These are phyloP conservation scores for Aureobasidium namibiae DNA, from an alignment of 2,329 filamentous ascomycete genomes.

Conservation along the genomic window DNA sequence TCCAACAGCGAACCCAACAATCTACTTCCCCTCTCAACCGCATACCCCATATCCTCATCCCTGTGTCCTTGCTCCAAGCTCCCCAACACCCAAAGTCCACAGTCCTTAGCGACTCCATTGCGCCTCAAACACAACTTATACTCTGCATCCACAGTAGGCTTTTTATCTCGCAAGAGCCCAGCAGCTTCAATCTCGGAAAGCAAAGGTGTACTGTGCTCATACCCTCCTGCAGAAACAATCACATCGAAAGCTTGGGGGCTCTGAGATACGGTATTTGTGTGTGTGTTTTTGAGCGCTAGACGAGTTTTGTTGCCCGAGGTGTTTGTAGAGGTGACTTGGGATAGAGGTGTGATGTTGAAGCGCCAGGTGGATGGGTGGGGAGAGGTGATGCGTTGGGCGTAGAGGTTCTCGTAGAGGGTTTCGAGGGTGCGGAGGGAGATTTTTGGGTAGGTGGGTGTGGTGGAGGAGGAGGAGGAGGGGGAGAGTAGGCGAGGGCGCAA, in stretches of 20 bases:
- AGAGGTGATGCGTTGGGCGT: constrained; percentile 19
- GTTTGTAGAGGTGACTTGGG: constrained; percentile 14
- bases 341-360: constrained; percentile 16
- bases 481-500: neutral
- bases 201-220: neutral
- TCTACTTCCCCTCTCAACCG: constrained; percentile 18
- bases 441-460: constrained; percentile 11
- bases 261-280: constrained; percentile 15
- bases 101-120: neutral
- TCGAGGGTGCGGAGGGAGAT: constrained; percentile 20
- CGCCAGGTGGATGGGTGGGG: constrained; percentile 17
- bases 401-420: constrained; percentile 19
- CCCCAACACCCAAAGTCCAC: constrained; percentile 20
- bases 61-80: constrained; percentile 18
- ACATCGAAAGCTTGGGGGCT: constrained; percentile 11
- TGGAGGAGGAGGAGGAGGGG: neutral
- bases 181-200: neutral
- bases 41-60: constrained; percentile 17
- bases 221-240: constrained; percentile 19
- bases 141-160: neutral
- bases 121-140: constrained; percentile 15
- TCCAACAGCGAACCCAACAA: constrained; percentile 16
- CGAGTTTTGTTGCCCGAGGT: constrained; percentile 13
- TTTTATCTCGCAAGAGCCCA: neutral
- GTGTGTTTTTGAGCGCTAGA: constrained; percentile 14